Evolutionary conservation across 2,329 filamentous ascomycete species (phyloP), one percentile per base, ranked within the genome.

Genomic region (Trichoderma asperellum): DNA sequence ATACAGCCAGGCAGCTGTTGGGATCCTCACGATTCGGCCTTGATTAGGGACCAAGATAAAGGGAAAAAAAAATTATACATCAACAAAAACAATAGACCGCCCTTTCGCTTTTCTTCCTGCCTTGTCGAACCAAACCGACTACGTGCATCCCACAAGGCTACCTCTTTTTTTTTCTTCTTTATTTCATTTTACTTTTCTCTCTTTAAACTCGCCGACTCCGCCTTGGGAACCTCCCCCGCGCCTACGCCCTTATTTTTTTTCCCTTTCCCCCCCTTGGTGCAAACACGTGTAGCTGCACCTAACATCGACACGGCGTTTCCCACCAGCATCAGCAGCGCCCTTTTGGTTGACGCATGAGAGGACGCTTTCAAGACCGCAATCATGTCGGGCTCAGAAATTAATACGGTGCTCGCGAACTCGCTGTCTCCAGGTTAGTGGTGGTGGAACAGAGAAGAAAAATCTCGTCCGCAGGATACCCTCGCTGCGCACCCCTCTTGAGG

Each of bases 381-480:
- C 82, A 93, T 88, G 87, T 87, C 86, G 82, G 87, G 85, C 85
- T 84, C 96, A 92, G 93, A 98, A 86, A 96, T 98, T 86, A 97
- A 95, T 86, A 91, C 94, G 85, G 95, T 99, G 86, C 92, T 99
- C 86, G 90, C 93, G 84, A 95, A 94, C 86, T 98, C 96, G 82
- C 90, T 98, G 84, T 96, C 94, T 79, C 88, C 94, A 80, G 95
- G 96, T 98, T 85, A 81, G 91, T 83, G 74, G 73, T 72, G 71
- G 24, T 18, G 18, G 16, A 53, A 63, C 24, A 4, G 12, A 35
- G 27, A 57, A 35, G 21, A 72, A 70, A 68, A 70, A 32, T 52
- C 66, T 67, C 70, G 69, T 18, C 21, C 57, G 62, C 70, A 60
- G 64, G 16, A 40, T 27, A 57, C 70, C 71, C 63, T 62, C 49